Evolutionary conservation across 768 basidiomycete species (phyloP), one percentile per base, ranked within the genome.

Genomic region (Infundibulicybe gibba): DNA sequence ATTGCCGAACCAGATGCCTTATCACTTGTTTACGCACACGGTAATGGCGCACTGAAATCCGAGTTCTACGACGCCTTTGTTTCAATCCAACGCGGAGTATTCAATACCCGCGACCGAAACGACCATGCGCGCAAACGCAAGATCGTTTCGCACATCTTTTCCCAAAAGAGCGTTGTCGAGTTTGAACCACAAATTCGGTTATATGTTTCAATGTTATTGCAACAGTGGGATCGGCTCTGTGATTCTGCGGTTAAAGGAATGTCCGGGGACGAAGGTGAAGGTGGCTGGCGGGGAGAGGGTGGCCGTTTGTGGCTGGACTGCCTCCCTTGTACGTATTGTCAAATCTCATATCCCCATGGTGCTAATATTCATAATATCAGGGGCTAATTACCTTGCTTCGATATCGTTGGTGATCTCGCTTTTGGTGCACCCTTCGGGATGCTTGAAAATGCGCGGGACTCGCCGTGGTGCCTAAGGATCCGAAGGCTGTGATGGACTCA

Each of bases 371-470:
- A 38, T 38, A 3, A 25, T 38, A 14, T 38, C 48, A 78, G 76
- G 77, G 77, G 65, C 62, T 16, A 78, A 79, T 53, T 80, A 77
- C 52, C 72, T 80, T 14, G 74, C 74, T 4, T 80, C 53, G 77
- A 79, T 62, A 90, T 92, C 55, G 87, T 93, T 38, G 90, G 87
- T 63, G 89, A 93, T 61, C 76, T 93, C 12, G 87, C 90, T 0
- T 94, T 94, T 55, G 92, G 92, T 1, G 79, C 80, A 2, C 87
- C 92, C 0, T 95, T 95, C 56, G 90, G 90, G 14, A 95, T 95
- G 92, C 71, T 94, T 50, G 58, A 78, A 44, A 77, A 84, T 5
- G 85, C 77, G 19, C 80, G 80, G 44, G 90, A 94, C 57, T 72
- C 8, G 89, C 87, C 1, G 71, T 81, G 4, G 85, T 88, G 2